Conservation (phyloP, 805 yeast genomes). For the Candida vaughaniae region DNA sequence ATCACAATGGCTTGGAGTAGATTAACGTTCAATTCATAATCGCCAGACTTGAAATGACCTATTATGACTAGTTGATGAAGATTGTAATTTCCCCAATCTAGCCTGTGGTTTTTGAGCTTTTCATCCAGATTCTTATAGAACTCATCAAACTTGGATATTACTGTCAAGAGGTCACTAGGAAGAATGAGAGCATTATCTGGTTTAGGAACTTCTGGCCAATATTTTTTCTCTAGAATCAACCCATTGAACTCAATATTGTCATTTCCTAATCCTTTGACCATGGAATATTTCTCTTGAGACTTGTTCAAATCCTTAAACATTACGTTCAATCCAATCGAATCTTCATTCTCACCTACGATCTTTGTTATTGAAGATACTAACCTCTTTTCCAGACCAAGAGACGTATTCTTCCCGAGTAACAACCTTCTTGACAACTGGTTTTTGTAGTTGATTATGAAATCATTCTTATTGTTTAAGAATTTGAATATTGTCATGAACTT, state of each 20-base stretch:
- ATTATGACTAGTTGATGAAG: constrained; percentile 40
- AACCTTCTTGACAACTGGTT: constrained; percentile 38
- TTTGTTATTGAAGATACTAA: constrained; percentile 23
- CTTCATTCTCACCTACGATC: constrained; percentile 31
- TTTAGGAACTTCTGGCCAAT: constrained; percentile 42
- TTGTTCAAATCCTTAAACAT: constrained; percentile 35
- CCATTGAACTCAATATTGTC: constrained; percentile 25
- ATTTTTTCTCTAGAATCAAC: constrained; percentile 31
- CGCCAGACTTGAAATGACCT: constrained; percentile 28
- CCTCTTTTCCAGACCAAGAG: constrained; percentile 21
- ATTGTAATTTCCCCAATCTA: constrained; percentile 43
- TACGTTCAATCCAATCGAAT: constrained; percentile 21
- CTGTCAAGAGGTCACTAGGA: constrained; percentile 20
- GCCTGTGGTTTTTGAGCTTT: constrained; percentile 21
- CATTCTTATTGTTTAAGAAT: constrained; percentile 31
- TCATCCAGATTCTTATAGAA: constrained; percentile 20
- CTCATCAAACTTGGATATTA: constrained; percentile 21
- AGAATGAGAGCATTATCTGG: constrained; percentile 19
- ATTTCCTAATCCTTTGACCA: constrained; percentile 1
- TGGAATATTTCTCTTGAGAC: constrained; percentile 19
- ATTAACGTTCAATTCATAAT: constrained; percentile 36
- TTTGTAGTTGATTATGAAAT: constrained; percentile 30
- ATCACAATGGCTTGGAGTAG: constrained; percentile 45
- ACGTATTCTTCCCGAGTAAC: constrained; percentile 20
- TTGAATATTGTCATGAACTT: constrained; percentile 29